Evolutionary conservation across 768 basidiomycete species (phyloP), one percentile per base, ranked within the genome.

Genomic region (Leccinum barrowsii): DNA sequence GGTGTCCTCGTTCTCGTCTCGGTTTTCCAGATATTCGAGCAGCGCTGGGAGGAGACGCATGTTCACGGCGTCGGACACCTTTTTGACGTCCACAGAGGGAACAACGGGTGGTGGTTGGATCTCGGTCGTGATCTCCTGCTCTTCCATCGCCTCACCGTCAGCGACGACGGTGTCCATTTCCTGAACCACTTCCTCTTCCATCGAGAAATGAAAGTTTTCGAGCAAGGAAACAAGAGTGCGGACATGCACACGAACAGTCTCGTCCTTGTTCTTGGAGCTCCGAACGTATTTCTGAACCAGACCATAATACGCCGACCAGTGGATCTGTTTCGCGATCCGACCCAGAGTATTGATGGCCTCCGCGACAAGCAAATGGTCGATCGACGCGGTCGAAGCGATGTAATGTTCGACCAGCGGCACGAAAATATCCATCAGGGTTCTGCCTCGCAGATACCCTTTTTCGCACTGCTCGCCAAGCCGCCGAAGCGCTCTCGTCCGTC

Each of bases 171-270:
- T 64, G 0, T 72, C 68, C 12, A 59, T 60, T 10, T 74, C 74
- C 7, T 62, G 66, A 2, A 84, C 73, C 0, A 71, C 63, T 21
- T 86, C 82, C 51, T 88, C 85, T 85, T 42, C 42, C 42, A 95
- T 88, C 2, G 87, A 80, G 67, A 98, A 98, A 67, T 92, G 90
- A 77, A 98, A 99, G 66, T 86, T 86, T 67, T 96, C 92, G 53
- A 99, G 78, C 7, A 98, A 74, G 1, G 90, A 78, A 1, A 97
- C 90, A 22, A 98, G 78, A 0, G 90, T 79, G 32, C 97, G 85
- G n/a, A 97, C 81, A 69, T 88, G 91, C 11, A 92, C 82, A 47
- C 42, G 42, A n/a, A 44, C 42, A 11, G 42, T 19, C 42, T 44
- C 42, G 42, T 44, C 42, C 19, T 44, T 94, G 28, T 78, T 77